Evolutionary conservation across 2,329 filamentous ascomycete species (phyloP).

Genomic region (Ascochyta koolunga): DNA sequence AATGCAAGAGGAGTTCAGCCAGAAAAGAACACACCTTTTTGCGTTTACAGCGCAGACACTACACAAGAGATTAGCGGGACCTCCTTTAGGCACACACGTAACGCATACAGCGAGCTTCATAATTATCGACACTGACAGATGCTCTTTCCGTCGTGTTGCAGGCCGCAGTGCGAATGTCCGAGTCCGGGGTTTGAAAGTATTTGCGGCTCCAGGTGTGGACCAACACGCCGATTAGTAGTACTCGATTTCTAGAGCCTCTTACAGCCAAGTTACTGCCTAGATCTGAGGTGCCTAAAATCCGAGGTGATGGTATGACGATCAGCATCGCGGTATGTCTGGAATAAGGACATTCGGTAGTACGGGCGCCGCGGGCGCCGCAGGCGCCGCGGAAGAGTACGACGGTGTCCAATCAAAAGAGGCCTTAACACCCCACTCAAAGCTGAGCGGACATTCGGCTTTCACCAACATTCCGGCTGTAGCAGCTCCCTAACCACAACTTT

Average conservation of each 20-base stretch:
- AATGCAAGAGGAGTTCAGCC: too few relatives aligned
- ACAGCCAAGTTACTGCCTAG: constrained; percentile 1
- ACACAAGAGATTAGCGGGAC: background rate
- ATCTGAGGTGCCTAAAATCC: background rate
- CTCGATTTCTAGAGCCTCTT: background rate
- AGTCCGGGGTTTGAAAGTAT: background rate
- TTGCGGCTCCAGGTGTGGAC: background rate
- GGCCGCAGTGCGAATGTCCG: background rate
- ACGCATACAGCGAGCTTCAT: constrained; percentile 23
- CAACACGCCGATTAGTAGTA: background rate
- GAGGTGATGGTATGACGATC: background rate
- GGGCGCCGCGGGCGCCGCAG: background rate
- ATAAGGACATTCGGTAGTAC: background rate
- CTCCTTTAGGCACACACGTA: too few relatives aligned
- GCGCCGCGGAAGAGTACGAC: too few relatives aligned
- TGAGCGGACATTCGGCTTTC: constrained; percentile 2
- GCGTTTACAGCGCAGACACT: constrained; percentile 22
- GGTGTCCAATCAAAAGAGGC: background rate
- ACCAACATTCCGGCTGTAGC: background rate
- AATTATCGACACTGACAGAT: background rate
- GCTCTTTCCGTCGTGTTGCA: background rate
- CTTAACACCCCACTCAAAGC: background rate
- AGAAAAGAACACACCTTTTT: constrained; percentile 18
- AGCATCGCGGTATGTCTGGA: background rate
- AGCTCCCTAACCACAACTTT: background rate